Base-by-base conservation (phyloP, 106 monocot species). In the Dioscorea dumetorum region DNA sequence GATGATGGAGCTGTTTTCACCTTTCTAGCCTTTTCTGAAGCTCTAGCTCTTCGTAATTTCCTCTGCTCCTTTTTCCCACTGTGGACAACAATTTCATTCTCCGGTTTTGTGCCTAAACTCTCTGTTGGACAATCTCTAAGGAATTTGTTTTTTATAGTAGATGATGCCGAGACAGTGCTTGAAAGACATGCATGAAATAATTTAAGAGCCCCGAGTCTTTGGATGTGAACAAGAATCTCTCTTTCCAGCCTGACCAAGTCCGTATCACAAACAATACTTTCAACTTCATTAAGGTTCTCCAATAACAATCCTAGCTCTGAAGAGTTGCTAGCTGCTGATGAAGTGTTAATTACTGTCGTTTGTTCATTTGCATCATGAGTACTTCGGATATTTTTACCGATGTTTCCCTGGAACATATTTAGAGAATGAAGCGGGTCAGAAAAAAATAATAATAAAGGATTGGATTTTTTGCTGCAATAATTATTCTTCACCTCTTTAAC, bases 121-220 rank as follows among this genome's bases (percentile, higher is more conserved):
- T 68, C 70, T 69, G 16, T 53, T 56, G 54, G 20, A 63, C 3
- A 7, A 13, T 63, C 54, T 24, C 54, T 35, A 17, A 65, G 63
- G 31, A 66, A 67, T 22, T 58, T 31, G 64, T 69, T 34, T 49
- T 65, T 48, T 20, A 58, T 33, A 34, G 62, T 21, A 51, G 35
- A 66, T 51, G 72, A 51, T 74, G 54, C 49, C 33, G 32, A 67
- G 60, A 78, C 50, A 16, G 72, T 80, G 67, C 75, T 82, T 67
- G 67, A 79, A 28, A 93, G 68, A 75, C 65, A 85, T 28, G 80
- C 78, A 63, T 75, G 77, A 81, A 88, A 93, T 66, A 83, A 58
- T 67, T 86, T 70, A 52, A 86, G 76, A 76, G 88, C 88, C 57
- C 93, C 88, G 58, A 93, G 86, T 49, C 72, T 86, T 70, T 57